Evolutionary conservation across 106 monocot genomes (phyloP), one percentile per base, ranked within the genome.

Genomic region (Dendrobium chrysotoxum): DNA sequence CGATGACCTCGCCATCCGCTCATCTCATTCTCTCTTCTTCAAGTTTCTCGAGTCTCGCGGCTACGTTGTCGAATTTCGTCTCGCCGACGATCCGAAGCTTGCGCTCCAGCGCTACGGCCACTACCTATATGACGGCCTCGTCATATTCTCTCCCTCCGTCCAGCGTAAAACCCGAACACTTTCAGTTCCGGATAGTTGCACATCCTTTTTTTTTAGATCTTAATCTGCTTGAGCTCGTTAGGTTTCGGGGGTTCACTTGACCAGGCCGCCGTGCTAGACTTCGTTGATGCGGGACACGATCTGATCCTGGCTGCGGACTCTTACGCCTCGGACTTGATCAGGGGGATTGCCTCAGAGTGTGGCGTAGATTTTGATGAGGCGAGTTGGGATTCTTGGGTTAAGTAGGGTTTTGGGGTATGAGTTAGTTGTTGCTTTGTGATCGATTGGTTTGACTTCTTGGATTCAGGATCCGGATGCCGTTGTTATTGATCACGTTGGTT

Each of bases 321-420:
- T 1, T 84, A 78, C 16, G 91, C 92, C 1, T 95, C 98, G 10
- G 91, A 95, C 81, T 77, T 99, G 79, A 86, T 95, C 39, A 88
- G 91, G 55, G 95, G 89, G 20, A 91, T 99, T 45, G 98, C 95
- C 11, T 84, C 92, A 0, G 98, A 99, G n/a, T 95, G 91, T 61
- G 95, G 95, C 1, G 88, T 87, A 70, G 93, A 99, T 85, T 99
- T 99, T 83, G 95, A 99, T 64, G 98, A 99, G 98, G 95, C 40
- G 73, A 86, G 83, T 28, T 42, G 73, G 44, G n/a, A 5, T 65
- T 20, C 28, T 70, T 41, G 31, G 16, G n/a, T 23, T 16, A 65
- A 23, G 28, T 30, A 6, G 40, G 47, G 5, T 26, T 76, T 73
- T 73, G 25, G 5, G 16, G 81, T 53, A n/a, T 5, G 26, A 70